Evolutionary conservation across 768 basidiomycete genomes (phyloP).

Genomic region (Tubosaeta brunneosetosa): DNA sequence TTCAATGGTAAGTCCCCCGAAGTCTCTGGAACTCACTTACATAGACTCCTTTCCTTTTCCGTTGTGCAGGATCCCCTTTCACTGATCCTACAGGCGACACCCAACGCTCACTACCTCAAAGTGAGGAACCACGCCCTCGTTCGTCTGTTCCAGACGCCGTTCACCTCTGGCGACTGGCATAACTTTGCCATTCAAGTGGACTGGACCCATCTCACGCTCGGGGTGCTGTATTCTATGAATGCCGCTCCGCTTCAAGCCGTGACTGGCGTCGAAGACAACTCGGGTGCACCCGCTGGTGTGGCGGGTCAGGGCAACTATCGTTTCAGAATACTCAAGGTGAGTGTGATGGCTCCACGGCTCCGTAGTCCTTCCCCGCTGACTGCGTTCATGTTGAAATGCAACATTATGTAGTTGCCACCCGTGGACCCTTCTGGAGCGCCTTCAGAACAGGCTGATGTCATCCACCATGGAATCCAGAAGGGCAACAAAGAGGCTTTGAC

Average conservation of each 20-base stretch:
- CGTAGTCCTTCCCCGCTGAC: not conserved
- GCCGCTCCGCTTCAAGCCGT: conserved; percentile 38
- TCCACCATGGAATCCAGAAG: conserved; percentile 55
- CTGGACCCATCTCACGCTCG: conserved; percentile 49
- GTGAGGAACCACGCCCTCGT: conserved; percentile 38
- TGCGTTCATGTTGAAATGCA: not conserved
- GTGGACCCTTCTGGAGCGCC: conserved; percentile 43
- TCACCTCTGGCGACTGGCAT: conserved; percentile 39
- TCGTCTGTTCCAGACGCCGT: not conserved
- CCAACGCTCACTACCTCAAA: conserved; percentile 47
- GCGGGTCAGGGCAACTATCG: conserved; percentile 49
- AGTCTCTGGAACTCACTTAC: not conserved
- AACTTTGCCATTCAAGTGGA: conserved; percentile 58
- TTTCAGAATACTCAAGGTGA: conserved; percentile 55
- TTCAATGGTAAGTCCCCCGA: conserved; percentile 36
- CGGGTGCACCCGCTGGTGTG: conserved; percentile 36
- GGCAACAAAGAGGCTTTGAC: conserved; percentile 49
- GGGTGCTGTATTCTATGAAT: conserved; percentile 48
- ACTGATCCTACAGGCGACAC: conserved; percentile 45
- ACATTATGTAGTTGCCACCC: conserved; percentile 43
- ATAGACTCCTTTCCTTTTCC: not conserved
- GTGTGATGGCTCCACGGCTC: conserved; percentile 1
- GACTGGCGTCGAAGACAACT: conserved; percentile 39
- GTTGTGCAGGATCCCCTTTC: conserved; percentile 41
- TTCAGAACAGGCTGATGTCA: conserved; percentile 49